Evolutionary conservation across 768 basidiomycete genomes (phyloP), one percentile per base, ranked within the genome.

Genomic region (Dendrothele bispora): DNA sequence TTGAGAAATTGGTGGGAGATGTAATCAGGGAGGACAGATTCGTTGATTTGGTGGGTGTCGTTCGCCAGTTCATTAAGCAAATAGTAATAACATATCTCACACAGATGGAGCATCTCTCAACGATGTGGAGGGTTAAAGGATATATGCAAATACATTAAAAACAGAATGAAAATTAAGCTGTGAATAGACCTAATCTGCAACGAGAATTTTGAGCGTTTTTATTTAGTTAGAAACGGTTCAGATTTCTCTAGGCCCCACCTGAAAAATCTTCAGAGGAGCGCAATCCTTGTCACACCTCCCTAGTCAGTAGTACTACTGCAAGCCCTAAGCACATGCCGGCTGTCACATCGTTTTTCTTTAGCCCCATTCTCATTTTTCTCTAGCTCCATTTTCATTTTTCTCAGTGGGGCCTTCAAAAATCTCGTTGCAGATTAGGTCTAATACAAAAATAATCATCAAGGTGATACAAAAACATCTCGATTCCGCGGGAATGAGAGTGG

Each of bases 11-110:
- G 2, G 74, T 89, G 15, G 72, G 75, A 10, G 74, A 82, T 22
- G 74, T 88, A 20, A 72, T 89, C 15, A 77, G 80, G 44, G 87
- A 90, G 61, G 83, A 93, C 43, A 83, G 91, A 6, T 92, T 97
- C 59, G 65, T 75, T 11, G 75, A 79, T 53, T 73, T 98, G 79
- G 91, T 89, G 56, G 51, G 79, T 63, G 15, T 25, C 40, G 38
- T 21, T 37, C 34, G 12, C 36, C 20, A 17, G 14, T 25, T 17
- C 18, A 11, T 28, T 12, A 35, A 26, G 21, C 18, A 20, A 11
- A 17, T 50, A 36, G 47, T 45, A 25, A 39, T 21, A 27, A 46
- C 38, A 10, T 28, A 45, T 7, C 26, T 27, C 29, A 39, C 34
- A n/a, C 53, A 84, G 84, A 72, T 86, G 30, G 74, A 78, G 49